Evolutionary conservation across 2,329 filamentous ascomycete species (phyloP).

Genomic region (Fusarium marasasianum): DNA sequence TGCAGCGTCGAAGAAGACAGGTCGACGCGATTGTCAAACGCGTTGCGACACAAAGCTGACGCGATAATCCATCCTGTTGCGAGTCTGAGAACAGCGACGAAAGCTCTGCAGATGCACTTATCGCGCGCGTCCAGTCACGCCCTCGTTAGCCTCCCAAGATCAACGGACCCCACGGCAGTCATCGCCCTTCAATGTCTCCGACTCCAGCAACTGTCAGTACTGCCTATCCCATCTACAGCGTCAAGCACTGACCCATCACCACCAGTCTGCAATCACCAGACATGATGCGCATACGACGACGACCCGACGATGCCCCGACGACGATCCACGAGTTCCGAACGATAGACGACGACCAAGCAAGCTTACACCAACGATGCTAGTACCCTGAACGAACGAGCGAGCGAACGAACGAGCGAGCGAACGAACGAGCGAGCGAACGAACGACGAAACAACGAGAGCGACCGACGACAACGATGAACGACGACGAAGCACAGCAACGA

Average conservation of each 20-base stretch:
- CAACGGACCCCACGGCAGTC: not conserved
- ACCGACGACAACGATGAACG: not conserved
- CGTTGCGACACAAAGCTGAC: no score
- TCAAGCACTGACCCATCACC: not conserved
- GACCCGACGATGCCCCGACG: not conserved
- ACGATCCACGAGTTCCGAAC: not conserved
- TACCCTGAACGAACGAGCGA: not conserved
- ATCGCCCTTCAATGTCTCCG: not conserved
- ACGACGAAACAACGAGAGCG: not conserved
- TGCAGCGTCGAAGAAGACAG: not conserved
- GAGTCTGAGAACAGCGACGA: not conserved
- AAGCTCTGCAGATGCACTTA: not conserved
- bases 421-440: not conserved
- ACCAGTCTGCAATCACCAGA: not conserved
- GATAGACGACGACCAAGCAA: not conserved
- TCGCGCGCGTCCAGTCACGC: not conserved
- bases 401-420: not conserved
- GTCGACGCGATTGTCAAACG: not conserved
- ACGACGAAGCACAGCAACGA: not conserved
- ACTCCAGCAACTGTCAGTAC: not conserved
- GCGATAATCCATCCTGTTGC: not conserved
- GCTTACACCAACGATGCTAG: not conserved
- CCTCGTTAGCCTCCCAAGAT: not conserved
- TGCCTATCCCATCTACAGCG: not conserved
- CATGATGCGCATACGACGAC: not conserved